These are phyloP conservation scores for Cyanophora paradoxa DNA, from an alignment of 78 protist species.

Conservation along the genomic window DNA sequence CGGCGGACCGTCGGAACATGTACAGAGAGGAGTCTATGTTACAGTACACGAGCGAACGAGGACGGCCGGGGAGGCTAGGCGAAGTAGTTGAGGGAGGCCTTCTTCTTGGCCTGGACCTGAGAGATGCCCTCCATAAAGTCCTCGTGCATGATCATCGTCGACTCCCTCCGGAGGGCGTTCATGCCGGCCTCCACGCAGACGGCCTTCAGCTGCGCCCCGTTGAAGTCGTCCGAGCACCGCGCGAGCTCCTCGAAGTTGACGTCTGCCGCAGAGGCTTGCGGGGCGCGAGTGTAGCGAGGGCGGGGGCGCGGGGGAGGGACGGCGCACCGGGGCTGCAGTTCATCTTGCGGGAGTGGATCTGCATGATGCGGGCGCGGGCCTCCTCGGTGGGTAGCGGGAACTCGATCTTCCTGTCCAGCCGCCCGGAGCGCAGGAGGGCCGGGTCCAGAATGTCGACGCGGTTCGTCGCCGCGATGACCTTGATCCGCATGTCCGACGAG, in stretches of 20 bases:
- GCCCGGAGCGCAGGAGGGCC: conserved; percentile 96
- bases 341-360: conserved; percentile 97
- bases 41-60: too few species aligned
- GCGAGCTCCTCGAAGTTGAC: conserved; percentile 98
- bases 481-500: conserved; percentile 72
- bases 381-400: conserved; percentile 97
- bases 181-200: conserved; percentile 95
- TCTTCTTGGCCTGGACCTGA: conserved; percentile 96
- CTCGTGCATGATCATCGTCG: conserved; percentile 86
- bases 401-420: conserved; percentile 86
- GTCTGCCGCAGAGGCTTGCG: neutral
- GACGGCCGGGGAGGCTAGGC: too few species aligned
- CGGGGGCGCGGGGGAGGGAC: too few species aligned
- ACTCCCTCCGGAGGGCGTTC: conserved; percentile 74
- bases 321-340: conserved; percentile 9
- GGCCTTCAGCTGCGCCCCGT: conserved; percentile 99
- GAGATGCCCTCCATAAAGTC: conserved; percentile 97
- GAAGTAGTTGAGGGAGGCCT: conserved; percentile 86
- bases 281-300: too few species aligned
- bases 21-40: too few species aligned
- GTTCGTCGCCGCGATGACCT: conserved; percentile 98
- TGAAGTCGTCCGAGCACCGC: conserved; percentile 95
- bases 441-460: conserved; percentile 99
- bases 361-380: conserved; percentile 89
- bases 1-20: too few species aligned